Evolutionary conservation across 345 rosid species (phyloP), one percentile per base, ranked within the genome.

Genomic region (Passiflora organensis): DNA sequence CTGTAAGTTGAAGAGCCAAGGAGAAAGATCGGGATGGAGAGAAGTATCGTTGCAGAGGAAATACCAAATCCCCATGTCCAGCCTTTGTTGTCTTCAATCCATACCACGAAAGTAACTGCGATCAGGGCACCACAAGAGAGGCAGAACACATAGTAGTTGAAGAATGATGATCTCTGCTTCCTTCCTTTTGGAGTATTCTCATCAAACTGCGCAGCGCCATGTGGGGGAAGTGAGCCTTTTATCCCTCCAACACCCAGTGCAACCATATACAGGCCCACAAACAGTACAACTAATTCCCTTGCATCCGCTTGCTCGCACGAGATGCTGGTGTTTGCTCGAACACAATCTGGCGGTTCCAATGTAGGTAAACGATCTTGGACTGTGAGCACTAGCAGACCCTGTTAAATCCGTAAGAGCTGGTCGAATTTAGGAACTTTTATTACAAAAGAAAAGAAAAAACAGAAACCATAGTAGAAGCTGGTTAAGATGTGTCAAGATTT

Each of bases 231-330:
- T 19, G 97, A 87, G 23, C 97, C 97, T 76, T 87, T 91, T 61
- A 87, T 85, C 38, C 96, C 97, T 48, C 97, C 96, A 21, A 85
- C 96, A 48, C 97, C 95, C 9, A 87, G 78, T 19, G 96, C 96
- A 42, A 82, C 91, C 62, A 87, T 71, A 69, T 85, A 91, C 10
- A 91, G 82, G 65, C 96, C 96, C 19, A 63, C 65, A 51, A 82
- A 91, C 41, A 91, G 59, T 82, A 91, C 46, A 41, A 48, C 76
- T 32, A 72, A 78, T 47, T 70, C 70, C 43, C 53, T 53, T 15
- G 75, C 78, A 34, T 39, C 41, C 12, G 66, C 76, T 62, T 72
- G 68, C 48, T 58, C 69, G 56, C 87, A 79, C 0, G 65, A 32
- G 36, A 47, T 44, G n/a, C 48, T 59, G 32, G 54, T 46, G 42